Evolutionary conservation across 208 protist genomes (phyloP), one percentile per base, ranked within the genome.

Genomic region (Leishmania tarentolae): DNA sequence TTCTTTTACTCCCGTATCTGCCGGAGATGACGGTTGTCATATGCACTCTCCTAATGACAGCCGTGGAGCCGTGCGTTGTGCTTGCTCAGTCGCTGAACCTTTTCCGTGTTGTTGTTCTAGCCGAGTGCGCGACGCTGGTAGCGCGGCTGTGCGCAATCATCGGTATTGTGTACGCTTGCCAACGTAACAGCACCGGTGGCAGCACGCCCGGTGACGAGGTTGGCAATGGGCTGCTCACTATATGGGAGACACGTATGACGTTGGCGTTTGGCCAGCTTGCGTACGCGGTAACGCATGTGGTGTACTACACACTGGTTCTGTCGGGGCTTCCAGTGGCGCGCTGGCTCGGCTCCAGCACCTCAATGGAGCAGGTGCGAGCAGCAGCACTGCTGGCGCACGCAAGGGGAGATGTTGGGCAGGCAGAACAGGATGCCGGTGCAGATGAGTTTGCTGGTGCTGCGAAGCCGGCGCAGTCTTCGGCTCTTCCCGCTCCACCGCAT

Each of bases 61-160:
- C 85, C 15, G 84, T 85, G 28, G 92, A 97, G 80, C 94, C 94
- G 47, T 92, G 87, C 76, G 57, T 97, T 24, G 86, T 89, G n/a
- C 78, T 97, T 40, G 83, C 88, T 50, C 88, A 93, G 65, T 90
- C 88, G 2, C 87, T 95, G 28, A 90, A 95, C 76, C 75, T 92
- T 56, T 92, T 92, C 46, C 88, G 87, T 31, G 79, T 88, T 17
- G 85, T 94, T 11, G 90, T 97, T 28, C 35, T 94, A 13, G 90
- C 94, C 11, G 92, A 97, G 86, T 94, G 87, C 68, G 82, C 80
- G 40, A 81, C 91, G 35, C 77, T 94, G 31, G 52, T 91, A 8
- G 85, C 84, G 57, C 92, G 94, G 21, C 81, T 94, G 61, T 21
- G 88, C 11, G 83, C 87, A 15, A 89, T 85, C 21, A 86, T 95